Percentiles rank a stretch among this genome's conserved stretches.
These are phyloP conservation scores for Clarireedia paspali DNA, from an alignment of 2,329 filamentous ascomycete species.

Conservation along the genomic window DNA sequence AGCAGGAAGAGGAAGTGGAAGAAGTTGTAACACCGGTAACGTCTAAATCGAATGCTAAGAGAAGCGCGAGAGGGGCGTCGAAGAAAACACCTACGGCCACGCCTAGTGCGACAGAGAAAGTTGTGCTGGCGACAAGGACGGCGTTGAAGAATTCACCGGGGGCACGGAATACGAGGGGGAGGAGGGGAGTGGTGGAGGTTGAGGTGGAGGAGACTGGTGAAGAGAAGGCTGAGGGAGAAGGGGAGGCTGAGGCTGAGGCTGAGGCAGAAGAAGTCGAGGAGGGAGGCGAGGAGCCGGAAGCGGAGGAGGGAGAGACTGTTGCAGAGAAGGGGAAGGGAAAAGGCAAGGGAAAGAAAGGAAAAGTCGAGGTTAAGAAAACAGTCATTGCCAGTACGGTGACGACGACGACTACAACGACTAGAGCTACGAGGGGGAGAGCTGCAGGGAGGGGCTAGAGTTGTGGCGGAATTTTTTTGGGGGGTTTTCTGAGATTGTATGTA, in stretches of 20 bases:
- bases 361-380: background rate
- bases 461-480: too few relatives aligned
- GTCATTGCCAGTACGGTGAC: background rate
- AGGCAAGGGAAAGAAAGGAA: background rate
- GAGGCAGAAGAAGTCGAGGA: constrained; percentile 1
- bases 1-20: constrained; percentile 24
- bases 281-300: background rate
- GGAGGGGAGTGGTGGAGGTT: background rate
- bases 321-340: background rate
- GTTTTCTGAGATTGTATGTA: too few relatives aligned
- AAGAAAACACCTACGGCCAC: constrained; percentile 8
- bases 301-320: background rate
- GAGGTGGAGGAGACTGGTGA: background rate
- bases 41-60: constrained; percentile 6
- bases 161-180: constrained; percentile 2
- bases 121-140: background rate
- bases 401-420: background rate
- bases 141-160: background rate
- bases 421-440: too few relatives aligned
- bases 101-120: constrained; percentile 6
- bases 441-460: too few relatives aligned
- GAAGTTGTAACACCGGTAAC: constrained; percentile 11
- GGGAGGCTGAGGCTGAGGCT: background rate
- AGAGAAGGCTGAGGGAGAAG: background rate
- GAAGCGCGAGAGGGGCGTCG: background rate